phyloP scores from a whole-genome alignment of 75 land plant species.

The Adiantum capillusveneris region DNA sequence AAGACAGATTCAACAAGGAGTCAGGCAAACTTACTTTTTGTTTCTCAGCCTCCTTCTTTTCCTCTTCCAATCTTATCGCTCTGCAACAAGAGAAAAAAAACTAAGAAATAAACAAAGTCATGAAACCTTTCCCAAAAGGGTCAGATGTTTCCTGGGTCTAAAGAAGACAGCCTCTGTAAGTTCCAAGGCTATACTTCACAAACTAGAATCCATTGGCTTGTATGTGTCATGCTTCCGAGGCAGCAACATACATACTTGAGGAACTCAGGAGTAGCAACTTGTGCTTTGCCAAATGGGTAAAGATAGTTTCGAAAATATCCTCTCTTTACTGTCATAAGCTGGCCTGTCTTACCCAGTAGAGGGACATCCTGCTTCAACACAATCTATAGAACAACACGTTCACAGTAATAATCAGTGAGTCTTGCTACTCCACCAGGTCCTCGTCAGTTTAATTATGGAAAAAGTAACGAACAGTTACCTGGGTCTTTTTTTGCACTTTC shows the following conservation, averaged over 20 bases:
- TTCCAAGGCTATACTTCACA: too few species aligned
- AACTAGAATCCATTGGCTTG: too few species aligned
- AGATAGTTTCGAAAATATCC: conserved; percentile 84
- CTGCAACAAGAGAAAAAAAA: conserved; percentile 23
- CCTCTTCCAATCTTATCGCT: conserved; percentile 72
- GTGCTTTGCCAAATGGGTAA: conserved; percentile 69
- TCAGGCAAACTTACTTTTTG: conserved; percentile 33
- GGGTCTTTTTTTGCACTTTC: conserved; percentile 44
- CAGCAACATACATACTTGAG: conserved; percentile 69
- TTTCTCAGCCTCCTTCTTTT: conserved; percentile 89
- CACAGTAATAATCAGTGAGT: background rate
- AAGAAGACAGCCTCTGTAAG: too few species aligned
- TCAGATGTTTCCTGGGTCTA: too few species aligned
- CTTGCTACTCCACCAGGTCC: background rate
- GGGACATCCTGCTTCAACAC: conserved; percentile 79
- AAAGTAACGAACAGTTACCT: conserved; percentile 21
- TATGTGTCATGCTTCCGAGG: too few species aligned
- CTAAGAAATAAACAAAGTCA: too few species aligned
- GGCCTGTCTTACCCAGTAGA: conserved; percentile 78
- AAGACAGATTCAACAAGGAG: too few species aligned
- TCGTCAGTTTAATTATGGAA: background rate
- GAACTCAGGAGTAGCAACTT: conserved; percentile 60
- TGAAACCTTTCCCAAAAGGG: too few species aligned
- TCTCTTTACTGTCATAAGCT: conserved; percentile 72
- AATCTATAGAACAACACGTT: conserved; percentile 31